Percentiles rank a stretch among this genome's conserved stretches.
Conservation (phyloP, 2,329 filamentous ascomycete species). For the Monosporascus sp. region DNA sequence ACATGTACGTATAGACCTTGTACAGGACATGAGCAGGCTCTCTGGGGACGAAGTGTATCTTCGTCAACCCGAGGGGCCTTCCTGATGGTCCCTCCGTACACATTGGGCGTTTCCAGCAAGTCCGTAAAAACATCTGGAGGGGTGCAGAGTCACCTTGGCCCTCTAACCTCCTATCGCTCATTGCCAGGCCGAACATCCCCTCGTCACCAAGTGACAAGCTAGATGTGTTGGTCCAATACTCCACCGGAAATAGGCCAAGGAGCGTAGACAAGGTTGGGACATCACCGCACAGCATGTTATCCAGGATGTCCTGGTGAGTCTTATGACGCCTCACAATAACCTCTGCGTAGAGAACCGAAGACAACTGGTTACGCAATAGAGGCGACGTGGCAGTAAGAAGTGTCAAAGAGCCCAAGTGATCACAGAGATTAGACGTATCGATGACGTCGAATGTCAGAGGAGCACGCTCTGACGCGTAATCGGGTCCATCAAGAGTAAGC, state of each 20-base stretch:
- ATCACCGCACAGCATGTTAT: constrained; percentile 41
- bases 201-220: constrained; percentile 5
- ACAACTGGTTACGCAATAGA: constrained; percentile 37
- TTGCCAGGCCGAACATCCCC: neutral
- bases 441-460: constrained; percentile 48
- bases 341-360: constrained; percentile 46
- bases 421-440: constrained; percentile 46
- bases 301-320: constrained; percentile 25
- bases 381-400: constrained; percentile 40
- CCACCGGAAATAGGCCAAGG: constrained; percentile 43
- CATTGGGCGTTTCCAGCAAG: constrained; percentile 8
- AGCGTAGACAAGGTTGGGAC: constrained; percentile 42
- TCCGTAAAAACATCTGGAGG: constrained; percentile 2
- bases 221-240: constrained; percentile 34
- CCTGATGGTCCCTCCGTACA: neutral
- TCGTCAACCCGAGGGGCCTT: neutral
- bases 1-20: constrained; percentile 10
- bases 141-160: constrained; percentile 19
- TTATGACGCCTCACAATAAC: constrained; percentile 28
- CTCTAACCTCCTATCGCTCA: constrained; percentile 28
- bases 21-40: constrained; percentile 6
- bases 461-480: constrained; percentile 33
- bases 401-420: constrained; percentile 39
- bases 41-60: constrained; percentile 3
- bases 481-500: constrained; percentile 31